Conservation (phyloP, 345 rosid species). For the Gossypium longicalyx region DNA sequence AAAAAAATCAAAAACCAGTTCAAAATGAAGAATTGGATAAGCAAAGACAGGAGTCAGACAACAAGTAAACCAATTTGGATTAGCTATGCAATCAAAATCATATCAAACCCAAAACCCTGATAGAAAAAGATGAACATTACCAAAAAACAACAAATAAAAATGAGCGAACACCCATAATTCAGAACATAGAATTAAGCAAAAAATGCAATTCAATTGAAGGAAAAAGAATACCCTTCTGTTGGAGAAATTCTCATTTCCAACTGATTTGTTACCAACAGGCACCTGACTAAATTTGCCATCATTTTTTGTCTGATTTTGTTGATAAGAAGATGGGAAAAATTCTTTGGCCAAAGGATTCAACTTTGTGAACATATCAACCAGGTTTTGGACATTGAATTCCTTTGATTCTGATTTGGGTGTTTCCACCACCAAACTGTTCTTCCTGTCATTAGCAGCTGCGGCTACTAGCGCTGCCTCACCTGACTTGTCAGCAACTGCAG, state of each 20-base stretch:
- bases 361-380: constrained; percentile 79
- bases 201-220: constrained; percentile 4
- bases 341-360: constrained; percentile 85
- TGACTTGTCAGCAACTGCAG: constrained; percentile 59
- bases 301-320: constrained; percentile 23
- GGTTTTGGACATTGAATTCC: constrained; percentile 57
- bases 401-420: constrained; percentile 38
- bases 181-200: not conserved
- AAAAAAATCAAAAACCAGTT: not conserved
- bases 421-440: constrained; percentile 1
- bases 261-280: constrained; percentile 22
- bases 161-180: not conserved
- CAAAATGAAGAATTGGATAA: not conserved
- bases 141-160: not conserved
- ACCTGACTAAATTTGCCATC: constrained; percentile 28
- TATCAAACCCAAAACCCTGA: not conserved
- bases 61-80: not conserved
- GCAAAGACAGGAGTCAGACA: not conserved
- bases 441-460: constrained; percentile 21
- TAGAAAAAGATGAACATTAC: not conserved
- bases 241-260: constrained; percentile 24
- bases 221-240: constrained; percentile 34
- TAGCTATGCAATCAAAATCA: not conserved
- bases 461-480: constrained; percentile 35
- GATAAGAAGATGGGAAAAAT: constrained; percentile 62